Evolutionary conservation across 495 filamentous ascomycete species (phyloP).

Genomic region (Aeminium ludgeri): DNA sequence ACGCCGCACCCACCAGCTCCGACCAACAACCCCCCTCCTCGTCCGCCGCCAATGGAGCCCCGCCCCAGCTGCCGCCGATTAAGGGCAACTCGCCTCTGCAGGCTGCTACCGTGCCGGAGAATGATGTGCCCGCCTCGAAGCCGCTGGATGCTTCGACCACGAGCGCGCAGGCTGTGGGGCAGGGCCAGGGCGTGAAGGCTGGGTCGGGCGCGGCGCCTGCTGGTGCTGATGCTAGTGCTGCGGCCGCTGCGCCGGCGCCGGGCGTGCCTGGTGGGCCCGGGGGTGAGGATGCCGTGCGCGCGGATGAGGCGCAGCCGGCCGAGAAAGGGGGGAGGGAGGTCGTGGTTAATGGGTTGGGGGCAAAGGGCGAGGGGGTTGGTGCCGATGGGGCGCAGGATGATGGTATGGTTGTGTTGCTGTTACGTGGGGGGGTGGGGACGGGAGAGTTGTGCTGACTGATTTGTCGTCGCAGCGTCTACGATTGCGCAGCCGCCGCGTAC

Average conservation of each 20-base stretch:
- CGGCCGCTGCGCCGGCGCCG: background rate
- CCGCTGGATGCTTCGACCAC: too few species aligned
- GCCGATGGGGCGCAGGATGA: too few species aligned
- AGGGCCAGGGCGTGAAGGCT: background rate
- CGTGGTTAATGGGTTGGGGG: too few species aligned
- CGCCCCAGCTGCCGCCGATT: background rate
- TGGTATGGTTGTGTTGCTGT: too few species aligned
- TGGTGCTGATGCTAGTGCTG: too few species aligned
- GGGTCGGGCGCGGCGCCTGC: too few species aligned
- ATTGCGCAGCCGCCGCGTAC: too few species aligned
- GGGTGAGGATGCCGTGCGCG: background rate
- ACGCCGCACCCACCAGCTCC: background rate
- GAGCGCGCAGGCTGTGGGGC: background rate
- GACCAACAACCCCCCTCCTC: background rate
- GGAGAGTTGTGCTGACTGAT: too few species aligned
- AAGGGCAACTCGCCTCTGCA: background rate
- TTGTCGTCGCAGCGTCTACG: too few species aligned
- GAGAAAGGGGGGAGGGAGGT: too few species aligned
- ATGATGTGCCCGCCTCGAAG: constrained; percentile 5
- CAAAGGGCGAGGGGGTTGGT: too few species aligned
- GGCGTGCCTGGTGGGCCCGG: background rate
- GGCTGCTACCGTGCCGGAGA: background rate
- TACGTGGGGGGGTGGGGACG: too few species aligned
- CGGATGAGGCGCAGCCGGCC: background rate
- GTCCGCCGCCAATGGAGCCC: background rate